Evolutionary conservation across 1,284 basidiomycete genomes (phyloP), one percentile per base, ranked within the genome.

Genomic region (Puccinia hordei): DNA sequence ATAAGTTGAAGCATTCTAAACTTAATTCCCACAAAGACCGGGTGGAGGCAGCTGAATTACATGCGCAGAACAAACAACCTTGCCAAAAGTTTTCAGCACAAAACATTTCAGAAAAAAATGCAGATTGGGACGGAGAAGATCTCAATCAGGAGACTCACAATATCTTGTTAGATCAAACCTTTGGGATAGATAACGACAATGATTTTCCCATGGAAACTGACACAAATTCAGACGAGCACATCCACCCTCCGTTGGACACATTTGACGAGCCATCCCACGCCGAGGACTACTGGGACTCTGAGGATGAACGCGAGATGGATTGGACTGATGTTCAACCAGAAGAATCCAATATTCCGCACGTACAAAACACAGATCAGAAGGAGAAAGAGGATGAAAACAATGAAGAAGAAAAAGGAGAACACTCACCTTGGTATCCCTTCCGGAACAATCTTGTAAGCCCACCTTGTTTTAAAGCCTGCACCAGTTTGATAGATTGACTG

Each of bases 371-470:
- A 24, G 24, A n/a, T 17, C 4, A 41, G 5, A 33, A 66, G 61
- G 17, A 65, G 33, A 41, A 33, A 12, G 33, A 30, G 4, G 27
- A 1, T n/a, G 41, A 41, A 5, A 27, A 66, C 4, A 38, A 66
- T 9, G 2, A 66, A 41, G 63, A 66, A 27, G 15, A 41, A 41
- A 66, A 66, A 41, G 63, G 35, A 44, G 13, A n/a, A n/a, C 8
- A 66, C 63, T 66, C 63, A 66, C 63, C 63, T 46, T 66, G 63
- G 63, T 66, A 41, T 66, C 63, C 63, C 5, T 66, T 66, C 13
- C 38, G 38, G 15, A 44, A 41, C 24, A 66, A 66, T 38, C 9
- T 13, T 66, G 63, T 66, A 13, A 66, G 63, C 15, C 17, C 6
- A 35, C 6, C 35, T 59, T 17, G 27, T 9, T 1, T 59, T 59